Evolutionary conservation across 805 yeast genomes (phyloP), one percentile per base, ranked within the genome.

Genomic region (Yarrowia keelungensis): DNA sequence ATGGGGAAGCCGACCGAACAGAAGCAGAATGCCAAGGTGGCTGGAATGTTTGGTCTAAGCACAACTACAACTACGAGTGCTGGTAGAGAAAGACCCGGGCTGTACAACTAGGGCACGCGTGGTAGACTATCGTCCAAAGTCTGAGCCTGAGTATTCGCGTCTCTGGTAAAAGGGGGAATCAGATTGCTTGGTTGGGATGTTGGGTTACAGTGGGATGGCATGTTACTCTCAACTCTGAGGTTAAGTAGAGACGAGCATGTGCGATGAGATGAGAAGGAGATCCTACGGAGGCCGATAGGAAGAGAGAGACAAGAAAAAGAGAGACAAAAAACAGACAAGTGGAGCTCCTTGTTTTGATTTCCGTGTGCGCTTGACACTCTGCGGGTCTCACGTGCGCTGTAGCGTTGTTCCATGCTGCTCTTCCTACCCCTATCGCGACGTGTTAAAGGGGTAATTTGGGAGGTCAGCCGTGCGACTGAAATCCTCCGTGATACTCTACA

Each of bases 401-500:
- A 26, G 32, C 7, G 32, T 26, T 26, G 32, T 26, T 26, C 32
- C 32, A 26, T 26, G 32, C 32, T 26, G 32, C 32, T 2, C 32
- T 5, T 14, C 3, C 7, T 15, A 15, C 53, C 39, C 53, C 53
- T 49, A 49, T n/a, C 39, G 38, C 11, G 53, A 49, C 53, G 53
- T 49, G 53, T 49, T 32, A 32, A 49, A 49, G 53, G 53, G 53
- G 53, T 49, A 49, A 32, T 15, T 47, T 32, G 53, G 53, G 39
- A 49, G 53, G 53, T 49, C 53, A 49, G 53, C 53, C 53, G 53
- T 49, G 16, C 53, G 22, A 9, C 14, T 14, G 38, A 32, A 26
- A 15, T n/a, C 9, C 8, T 12, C n/a, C 35, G 32, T 26, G 32
- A 26, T 26, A 38, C 39, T 11, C 39, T 38, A 9, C 39, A 38